Base-by-base conservation (phyloP, 164 flowering plant species). In the Cinnamomum micranthum region DNA sequence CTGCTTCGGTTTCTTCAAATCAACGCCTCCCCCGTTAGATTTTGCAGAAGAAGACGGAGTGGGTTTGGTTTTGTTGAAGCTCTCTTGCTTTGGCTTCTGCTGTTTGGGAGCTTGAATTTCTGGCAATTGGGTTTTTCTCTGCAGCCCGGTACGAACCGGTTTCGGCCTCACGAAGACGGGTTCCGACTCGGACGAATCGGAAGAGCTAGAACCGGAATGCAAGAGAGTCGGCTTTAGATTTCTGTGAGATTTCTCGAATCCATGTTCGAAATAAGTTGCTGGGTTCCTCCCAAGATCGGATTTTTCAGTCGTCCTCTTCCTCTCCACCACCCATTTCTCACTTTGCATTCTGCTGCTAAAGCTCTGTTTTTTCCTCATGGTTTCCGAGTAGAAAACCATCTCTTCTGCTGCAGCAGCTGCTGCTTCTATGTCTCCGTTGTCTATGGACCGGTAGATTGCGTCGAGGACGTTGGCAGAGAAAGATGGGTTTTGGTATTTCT, bases 391-490 rank as follows among this genome's bases (percentile, higher is more conserved):
- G 65, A 81, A 50, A 28, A 82, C 74, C 23, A 84, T 14, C 76
- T 66, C 22, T 22, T 80, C 83, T 24, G 81, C 82, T 25, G 59
- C 68, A 63, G 68, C 75, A 24, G 41, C 73, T 6, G 80, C 76
- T 22, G 89, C 82, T 27, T 50, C 69, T 65, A 71, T 74, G 25
- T 52, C 72, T 6, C 81, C 76, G 20, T 89, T 87, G 83, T 94
- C 98, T 51, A 92, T 89, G 15, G 98, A 94, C 6, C 94, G 91
- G 83, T 92, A 94, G 51, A 92, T 92, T 0, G 91, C 79, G 76
- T 94, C 98, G 58, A 94, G 91, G 13, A 94, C 89, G 11, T 92
- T 77, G 2, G 98, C 92, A 50, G 98, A 94, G 86, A 94, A 94
- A 13, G 94, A 90, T 0, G 94, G 89, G 73, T 82, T 84, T 23